Evolutionary conservation across 352 stramenopile genomes (phyloP).

Genomic region (Blastocystis sp.): DNA sequence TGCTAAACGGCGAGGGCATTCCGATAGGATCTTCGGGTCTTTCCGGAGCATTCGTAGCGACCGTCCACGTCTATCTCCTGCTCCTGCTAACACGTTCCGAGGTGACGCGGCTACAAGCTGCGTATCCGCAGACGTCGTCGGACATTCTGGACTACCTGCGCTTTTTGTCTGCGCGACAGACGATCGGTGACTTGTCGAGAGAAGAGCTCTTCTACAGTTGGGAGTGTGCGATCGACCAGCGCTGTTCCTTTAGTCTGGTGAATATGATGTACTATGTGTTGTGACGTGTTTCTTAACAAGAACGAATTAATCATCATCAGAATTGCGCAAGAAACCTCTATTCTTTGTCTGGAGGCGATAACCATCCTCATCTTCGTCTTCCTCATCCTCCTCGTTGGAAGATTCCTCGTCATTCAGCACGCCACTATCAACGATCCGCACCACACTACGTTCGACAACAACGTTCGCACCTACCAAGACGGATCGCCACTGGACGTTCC

Average conservation of each 20-base stretch:
- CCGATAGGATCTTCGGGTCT: not conserved
- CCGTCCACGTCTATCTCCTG: not conserved
- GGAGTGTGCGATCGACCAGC: not conserved
- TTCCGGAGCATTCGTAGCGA: not conserved
- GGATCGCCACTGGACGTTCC: conserved; percentile 1
- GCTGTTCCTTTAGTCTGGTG: not conserved
- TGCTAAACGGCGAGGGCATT: not conserved
- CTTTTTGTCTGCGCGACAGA: not conserved
- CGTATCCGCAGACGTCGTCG: not conserved
- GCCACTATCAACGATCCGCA: not conserved
- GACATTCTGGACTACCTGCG: not conserved
- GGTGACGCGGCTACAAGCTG: not conserved
- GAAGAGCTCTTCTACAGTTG: not conserved
- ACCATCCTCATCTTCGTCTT: not conserved
- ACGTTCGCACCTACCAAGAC: not conserved
- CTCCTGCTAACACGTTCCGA: not conserved
- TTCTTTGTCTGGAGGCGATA: not conserved
- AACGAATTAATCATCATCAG: not conserved
- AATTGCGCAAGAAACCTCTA: not conserved
- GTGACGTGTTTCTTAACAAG: not conserved
- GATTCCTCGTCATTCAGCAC: not conserved
- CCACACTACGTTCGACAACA: not conserved
- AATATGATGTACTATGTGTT: not conserved
- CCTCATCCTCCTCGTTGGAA: not conserved
- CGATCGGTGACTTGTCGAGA: not conserved